A percentile compares a stretch with the other conserved stretches of the same genome.
These are phyloP conservation scores for Nemania sp. DNA, from an alignment of 2,329 filamentous ascomycete species.

Conservation along the genomic window DNA sequence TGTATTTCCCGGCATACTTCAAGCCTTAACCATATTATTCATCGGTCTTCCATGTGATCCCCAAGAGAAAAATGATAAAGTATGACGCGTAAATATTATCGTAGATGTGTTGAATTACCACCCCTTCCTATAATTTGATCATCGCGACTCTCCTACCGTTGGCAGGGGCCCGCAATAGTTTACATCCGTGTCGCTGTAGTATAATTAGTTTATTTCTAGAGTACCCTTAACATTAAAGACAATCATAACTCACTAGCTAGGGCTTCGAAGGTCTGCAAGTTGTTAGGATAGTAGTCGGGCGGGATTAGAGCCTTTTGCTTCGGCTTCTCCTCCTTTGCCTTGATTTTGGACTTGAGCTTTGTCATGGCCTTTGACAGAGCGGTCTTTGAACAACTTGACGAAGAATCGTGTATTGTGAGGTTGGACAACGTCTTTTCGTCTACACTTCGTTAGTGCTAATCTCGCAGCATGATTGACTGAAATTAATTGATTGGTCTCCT, in stretches of 20 bases:
- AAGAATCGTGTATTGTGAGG: slow-evolving; percentile 17
- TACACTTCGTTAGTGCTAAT: slow-evolving; percentile 20
- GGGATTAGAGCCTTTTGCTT: slow-evolving; percentile 25
- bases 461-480: neutral
- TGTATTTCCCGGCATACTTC: too few species aligned
- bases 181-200: slow-evolving; percentile 22
- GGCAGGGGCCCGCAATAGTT: neutral
- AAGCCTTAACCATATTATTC: neutral
- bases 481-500: neutral
- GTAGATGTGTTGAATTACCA: slow-evolving; percentile 3
- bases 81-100: neutral
- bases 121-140: neutral
- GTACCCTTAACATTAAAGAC: neutral
- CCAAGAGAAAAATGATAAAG: too few species aligned
- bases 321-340: slow-evolving; percentile 29
- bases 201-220: slow-evolving; percentile 11
- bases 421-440: slow-evolving; percentile 34
- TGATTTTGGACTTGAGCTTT: slow-evolving; percentile 44
- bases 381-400: slow-evolving; percentile 21
- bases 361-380: slow-evolving; percentile 35
- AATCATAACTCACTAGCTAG: slow-evolving; percentile 27
- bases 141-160: neutral
- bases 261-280: slow-evolving; percentile 30
- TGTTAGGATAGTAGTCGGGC: slow-evolving; percentile 32
- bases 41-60: too few species aligned